Base-by-base conservation (phyloP, 2,329 filamentous ascomycete species). In the Botrytis medusae region DNA sequence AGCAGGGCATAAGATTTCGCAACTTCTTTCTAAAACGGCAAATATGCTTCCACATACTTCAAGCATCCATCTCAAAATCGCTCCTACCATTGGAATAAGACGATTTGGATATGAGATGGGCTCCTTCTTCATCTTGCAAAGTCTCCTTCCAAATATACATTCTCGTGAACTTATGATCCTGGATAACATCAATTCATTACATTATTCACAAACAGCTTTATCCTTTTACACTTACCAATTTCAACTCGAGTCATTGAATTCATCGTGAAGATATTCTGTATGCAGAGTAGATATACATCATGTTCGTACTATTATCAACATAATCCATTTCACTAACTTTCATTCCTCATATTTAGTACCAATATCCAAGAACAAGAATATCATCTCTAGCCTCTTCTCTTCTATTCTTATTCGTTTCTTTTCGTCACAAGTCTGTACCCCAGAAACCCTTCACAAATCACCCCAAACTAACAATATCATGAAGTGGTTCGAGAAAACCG, bases 41-140 rank as follows among this genome's bases (percentile, higher is more conserved):
- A 42, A 18, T 2, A 10, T 25, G 42, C 14, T 16, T n/a, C 14
- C 59, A n/a, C 14, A 62, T 9, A 16, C 14, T 18, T n/a, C 37
- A 1, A 1, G 16, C 2, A n/a, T 1, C 0, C 7, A 25, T 62
- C 16, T 62, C 25, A 9, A 5, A 6, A 18, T 62, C 25, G 60
- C 0, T 62, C 60, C 6, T 62, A 14, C 60, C 25, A n/a, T n/a
- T 42, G 34, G 4, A 9, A 0, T 8, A n/a, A 62, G 0, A 2
- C 0, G 9, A n/a, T n/a, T 20, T 7, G n/a, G 12, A 62, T n/a
- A 1, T 5, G 14, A 40, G 37, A 16, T 10, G 18, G 6, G 7
- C n/a, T 42, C 25, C 34, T 62, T 37, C 34, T 40, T 40, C 12
- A 4, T 8, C 2, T 40, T 10, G 1, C 9, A n/a, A 40, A n/a